phyloP scores from a whole-genome alignment of 495 filamentous ascomycete species.

The Aspergillus avenaceus region DNA sequence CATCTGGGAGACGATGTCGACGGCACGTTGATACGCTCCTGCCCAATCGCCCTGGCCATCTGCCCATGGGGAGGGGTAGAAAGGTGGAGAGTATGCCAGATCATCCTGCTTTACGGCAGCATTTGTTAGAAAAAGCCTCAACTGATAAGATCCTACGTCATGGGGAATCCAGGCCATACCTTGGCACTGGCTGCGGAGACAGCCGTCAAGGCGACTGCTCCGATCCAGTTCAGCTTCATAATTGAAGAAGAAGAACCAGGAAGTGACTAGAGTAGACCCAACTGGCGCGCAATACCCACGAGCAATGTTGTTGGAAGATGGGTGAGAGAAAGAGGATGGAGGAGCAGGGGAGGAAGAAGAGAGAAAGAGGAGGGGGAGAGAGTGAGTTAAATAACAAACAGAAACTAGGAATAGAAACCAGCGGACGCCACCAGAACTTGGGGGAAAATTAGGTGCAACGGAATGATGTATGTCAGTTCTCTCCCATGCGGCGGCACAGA shows the following conservation, averaged over 20 bases:
- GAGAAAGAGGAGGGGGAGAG: neutral
- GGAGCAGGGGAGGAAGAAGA: conserved; percentile 1
- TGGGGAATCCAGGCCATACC: conserved; percentile 10
- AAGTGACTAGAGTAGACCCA: neutral
- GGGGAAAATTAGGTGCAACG: neutral
- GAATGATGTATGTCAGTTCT: neutral
- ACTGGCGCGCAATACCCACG: neutral
- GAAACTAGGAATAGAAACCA: neutral
- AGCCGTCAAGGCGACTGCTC: conserved; percentile 29
- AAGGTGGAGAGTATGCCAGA: conserved; percentile 52
- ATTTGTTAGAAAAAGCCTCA: neutral
- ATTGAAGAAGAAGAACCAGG: conserved; percentile 11
- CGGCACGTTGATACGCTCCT: conserved; percentile 72
- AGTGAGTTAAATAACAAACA: conserved; percentile 2
- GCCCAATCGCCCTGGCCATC: conserved; percentile 68
- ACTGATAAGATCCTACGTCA: neutral
- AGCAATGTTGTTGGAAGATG: neutral
- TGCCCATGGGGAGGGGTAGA: conserved; percentile 83
- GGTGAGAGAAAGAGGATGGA: neutral
- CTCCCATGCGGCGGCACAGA: neutral
- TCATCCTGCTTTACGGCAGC: conserved; percentile 17
- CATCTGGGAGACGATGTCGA: conserved; percentile 74
- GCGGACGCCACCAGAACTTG: neutral
- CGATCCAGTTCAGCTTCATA: conserved; percentile 41
- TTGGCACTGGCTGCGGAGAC: conserved; percentile 36